phyloP scores from a whole-genome alignment of 768 basidiomycete genomes.

The Leccinellum luteum region DNA sequence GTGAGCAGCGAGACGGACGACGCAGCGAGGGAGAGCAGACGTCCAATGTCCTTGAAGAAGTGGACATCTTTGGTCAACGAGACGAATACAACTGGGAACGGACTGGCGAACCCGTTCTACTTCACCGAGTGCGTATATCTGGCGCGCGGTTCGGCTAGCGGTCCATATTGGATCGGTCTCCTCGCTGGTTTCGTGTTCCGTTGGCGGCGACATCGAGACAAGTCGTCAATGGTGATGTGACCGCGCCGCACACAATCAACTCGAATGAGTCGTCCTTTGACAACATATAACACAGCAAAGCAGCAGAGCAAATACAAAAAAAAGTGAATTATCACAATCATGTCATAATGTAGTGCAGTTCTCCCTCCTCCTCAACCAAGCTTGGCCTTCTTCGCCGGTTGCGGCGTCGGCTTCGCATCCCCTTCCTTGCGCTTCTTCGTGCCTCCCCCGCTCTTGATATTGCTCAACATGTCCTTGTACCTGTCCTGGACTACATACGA shows the following conservation, averaged over 20 bases:
- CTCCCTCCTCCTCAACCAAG: conserved; percentile 48
- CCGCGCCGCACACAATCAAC: background rate
- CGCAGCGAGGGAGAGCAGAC: conserved; percentile 69
- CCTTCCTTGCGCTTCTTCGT: conserved; percentile 75
- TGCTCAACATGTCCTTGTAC: conserved; percentile 53
- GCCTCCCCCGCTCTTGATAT: conserved; percentile 37
- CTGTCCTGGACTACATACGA: conserved; percentile 50
- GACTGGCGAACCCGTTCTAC: conserved; percentile 64
- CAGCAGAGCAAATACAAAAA: conserved; percentile 27
- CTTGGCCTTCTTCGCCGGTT: conserved; percentile 68
- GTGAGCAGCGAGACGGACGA: conserved; percentile 78
- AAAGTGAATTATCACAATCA: conserved; percentile 26
- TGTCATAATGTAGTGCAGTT: conserved; percentile 24
- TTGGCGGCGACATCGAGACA: conserved; percentile 24
- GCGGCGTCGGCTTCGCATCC: conserved; percentile 55
- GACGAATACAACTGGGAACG: background rate
- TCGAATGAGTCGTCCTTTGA: too few species aligned
- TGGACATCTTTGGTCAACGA: background rate
- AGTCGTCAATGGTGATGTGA: background rate
- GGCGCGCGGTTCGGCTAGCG: conserved; percentile 75
- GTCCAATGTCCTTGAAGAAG: conserved; percentile 67
- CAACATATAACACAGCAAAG: conserved; percentile 32
- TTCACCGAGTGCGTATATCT: conserved; percentile 76
- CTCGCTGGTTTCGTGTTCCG: conserved; percentile 12
- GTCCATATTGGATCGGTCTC: conserved; percentile 80